Evolutionary conservation across 2,329 filamentous ascomycete genomes (phyloP), one percentile per base, ranked within the genome.

Genomic region (Alternaria dauci): DNA sequence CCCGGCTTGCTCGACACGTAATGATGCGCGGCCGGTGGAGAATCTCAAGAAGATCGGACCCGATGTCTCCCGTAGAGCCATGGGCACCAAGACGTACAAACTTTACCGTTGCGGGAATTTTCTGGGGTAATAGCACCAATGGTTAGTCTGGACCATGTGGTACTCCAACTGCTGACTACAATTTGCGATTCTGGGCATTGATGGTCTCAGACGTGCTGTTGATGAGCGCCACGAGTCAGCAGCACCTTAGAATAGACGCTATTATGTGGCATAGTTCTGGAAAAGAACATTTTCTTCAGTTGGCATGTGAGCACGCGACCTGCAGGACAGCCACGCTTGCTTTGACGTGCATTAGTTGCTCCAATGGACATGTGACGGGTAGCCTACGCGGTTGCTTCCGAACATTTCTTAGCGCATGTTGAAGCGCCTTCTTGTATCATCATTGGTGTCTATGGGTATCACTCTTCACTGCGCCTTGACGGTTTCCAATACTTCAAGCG

Each of bases 401-500:
- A 20, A 28, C 20, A 12, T 8, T 11, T 25, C 5, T 38, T 18
- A 46, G 44, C 57, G 62, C 64, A 48, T 71, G 71, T 70, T 71
- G 69, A 71, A 71, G 62, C 67, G 62, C 59, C 28, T 47, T 8
- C 16, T 56, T 32, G 59, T n/a, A 34, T 41, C 14, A 34, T 41
- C 14, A 25, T 8, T 28, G 42, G 25, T 28, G 43, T 62, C 53
- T 55, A 61, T 65, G 67, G 67, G 63, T 70, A 70, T 69, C 64
- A 47, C 54, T 39, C 51, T 20, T 41, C 47, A 50, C 52, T 68
- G 62, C 26, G 54, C 36, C 18, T 52, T 59, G 28, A 56, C 59
- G 7, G 70, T 74, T 67, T 91, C 92, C 59, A 96, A 78, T 1
- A 91, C 88, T 75, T 91, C 89, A 53, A 96, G 81, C 46, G 93